Base-by-base conservation (phyloP, 2,329 filamentous ascomycete species). In the Cladosporium sp. region DNA sequence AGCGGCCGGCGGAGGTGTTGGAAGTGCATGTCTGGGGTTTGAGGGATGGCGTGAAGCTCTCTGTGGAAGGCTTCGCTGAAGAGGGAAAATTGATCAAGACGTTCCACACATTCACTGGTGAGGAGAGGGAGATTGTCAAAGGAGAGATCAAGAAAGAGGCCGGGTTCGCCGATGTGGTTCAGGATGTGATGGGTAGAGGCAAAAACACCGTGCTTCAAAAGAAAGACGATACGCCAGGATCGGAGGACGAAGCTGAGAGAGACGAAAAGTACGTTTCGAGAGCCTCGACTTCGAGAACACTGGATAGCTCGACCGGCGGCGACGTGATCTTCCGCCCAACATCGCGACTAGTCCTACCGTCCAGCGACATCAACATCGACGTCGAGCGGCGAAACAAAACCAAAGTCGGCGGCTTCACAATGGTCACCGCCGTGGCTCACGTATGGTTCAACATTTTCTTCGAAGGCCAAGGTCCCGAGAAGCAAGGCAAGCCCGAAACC, bases 381-480 rank as follows among this genome's bases (percentile, higher is more conserved):
- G 83, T 96, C 19, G 91, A 97, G 70, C 82, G 89, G 7, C 83
- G 91, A 30, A 95, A 90, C 69, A 87, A 85, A 62, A 83, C 87
- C 1, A 80, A 81, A 4, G 88, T 87, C 61, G 79, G 79, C 6
- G 86, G 89, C 1, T 80, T 89, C 58, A 90, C 89, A 0, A 89
- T 97, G 84, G 89, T 96, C 3, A 96, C 92, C 0, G 85, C 91
- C 0, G 85, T 97, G 8, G 91, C 91, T 0, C 92, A 97, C 63
- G 88, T 96, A 13, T 99, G 93, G 93, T 96, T 96, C 75, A 99
- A 99, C 64, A 77, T 84, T 1, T 97, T 84, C 69, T 97, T 97
- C 61, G 93, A 97, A 70, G 90, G 91, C 39, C 74, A 80, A 17
- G 86, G 87, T 0, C 84, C 86, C 0, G 86, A 90, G 62, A 76